Conservation (phyloP, 2,329 filamentous ascomycete genomes). For the Emergomyces pasteurianus region DNA sequence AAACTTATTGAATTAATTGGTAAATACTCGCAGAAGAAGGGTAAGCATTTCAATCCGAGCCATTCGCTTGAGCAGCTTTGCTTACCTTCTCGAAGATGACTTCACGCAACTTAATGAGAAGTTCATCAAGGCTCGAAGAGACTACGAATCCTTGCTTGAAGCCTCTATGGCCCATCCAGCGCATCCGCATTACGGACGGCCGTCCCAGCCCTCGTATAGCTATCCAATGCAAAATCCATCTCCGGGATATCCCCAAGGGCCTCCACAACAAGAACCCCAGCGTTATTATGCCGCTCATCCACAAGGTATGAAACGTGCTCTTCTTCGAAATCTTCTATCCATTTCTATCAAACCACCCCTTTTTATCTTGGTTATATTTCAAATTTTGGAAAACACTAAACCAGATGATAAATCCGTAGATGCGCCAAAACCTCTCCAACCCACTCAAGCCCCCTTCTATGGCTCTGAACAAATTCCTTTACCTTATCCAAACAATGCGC, state of each 20-base stretch:
- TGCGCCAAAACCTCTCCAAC: conserved; percentile 30
- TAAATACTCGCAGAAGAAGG: conserved; percentile 98
- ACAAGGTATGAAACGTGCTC: conserved; percentile 22
- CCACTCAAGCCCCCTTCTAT: conserved; percentile 52
- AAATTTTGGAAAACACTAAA: conserved; percentile 22
- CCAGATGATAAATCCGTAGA: conserved; percentile 29
- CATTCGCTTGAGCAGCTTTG: background rate
- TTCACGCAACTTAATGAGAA: conserved; percentile 98
- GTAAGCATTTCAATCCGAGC: conserved; percentile 35
- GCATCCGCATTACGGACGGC: conserved; percentile 42
- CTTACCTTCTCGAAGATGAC: conserved; percentile 54
- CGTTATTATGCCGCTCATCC: conserved; percentile 54
- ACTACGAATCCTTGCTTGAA: conserved; percentile 93
- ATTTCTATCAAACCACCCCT: conserved; percentile 33
- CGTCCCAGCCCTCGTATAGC: conserved; percentile 23
- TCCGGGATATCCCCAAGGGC: conserved; percentile 23
- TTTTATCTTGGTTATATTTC: no score
- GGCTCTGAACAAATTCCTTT: conserved; percentile 42
- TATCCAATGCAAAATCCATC: conserved; percentile 24
- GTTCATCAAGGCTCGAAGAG: conserved; percentile 94
- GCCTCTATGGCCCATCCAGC: conserved; percentile 93
- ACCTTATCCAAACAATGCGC: conserved; percentile 26
- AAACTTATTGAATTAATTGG: conserved; percentile 97
- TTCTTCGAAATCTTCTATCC: background rate
- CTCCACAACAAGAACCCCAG: conserved; percentile 46